Base-by-base conservation (phyloP, 768 basidiomycete genomes). In the Leccinum subtestaceum region DNA sequence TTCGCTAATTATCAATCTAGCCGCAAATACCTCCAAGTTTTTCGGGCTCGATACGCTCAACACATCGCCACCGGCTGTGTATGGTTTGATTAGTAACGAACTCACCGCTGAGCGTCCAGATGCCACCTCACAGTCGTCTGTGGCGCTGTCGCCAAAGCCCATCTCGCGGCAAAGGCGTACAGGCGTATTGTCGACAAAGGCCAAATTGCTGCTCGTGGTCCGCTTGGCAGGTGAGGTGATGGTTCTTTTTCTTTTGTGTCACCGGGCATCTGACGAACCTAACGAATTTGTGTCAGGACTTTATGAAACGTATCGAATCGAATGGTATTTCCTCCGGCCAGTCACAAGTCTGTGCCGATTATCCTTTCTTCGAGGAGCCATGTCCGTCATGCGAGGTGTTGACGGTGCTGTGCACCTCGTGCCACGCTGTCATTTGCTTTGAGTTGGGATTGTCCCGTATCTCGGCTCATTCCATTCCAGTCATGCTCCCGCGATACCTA, bases 381-480 rank as follows among this genome's bases (percentile, higher is more conserved):
- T 69, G 67, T 29, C 67, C 67, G 2, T 17, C 60, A 2, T 68
- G 67, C 38, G 13, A 59, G 19, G 29, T 0, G 11, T 56, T 11
- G 19, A 61, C 65, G 34, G 17, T 27, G 38, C n/a, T 43, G 0
- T 70, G 68, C 52, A 58, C 27, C 1, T 53, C 56, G 0, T 68
- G 67, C 25, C 29, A 49, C 4, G 9, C 21, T 7, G 50, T 61
- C 65, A 34, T 68, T 57, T 70, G 68, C 50, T 51, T 51, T 27
- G 56, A 63, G 60, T 36, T 49, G 15, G 8, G 58, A 55, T 10
- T 70, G 68, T 48, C 52, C 45, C 5, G 68, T 45, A 13, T 68
- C 68, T 6, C 38, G 21, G 12, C 51, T 67, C 13, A 27, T 57
- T 1, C 60, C 67, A 15, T 67, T 60, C 54, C 65, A 32, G 19